Evolutionary conservation across 352 stramenopile genomes (phyloP).

Genomic region (Poterioochromonas sp.): DNA sequence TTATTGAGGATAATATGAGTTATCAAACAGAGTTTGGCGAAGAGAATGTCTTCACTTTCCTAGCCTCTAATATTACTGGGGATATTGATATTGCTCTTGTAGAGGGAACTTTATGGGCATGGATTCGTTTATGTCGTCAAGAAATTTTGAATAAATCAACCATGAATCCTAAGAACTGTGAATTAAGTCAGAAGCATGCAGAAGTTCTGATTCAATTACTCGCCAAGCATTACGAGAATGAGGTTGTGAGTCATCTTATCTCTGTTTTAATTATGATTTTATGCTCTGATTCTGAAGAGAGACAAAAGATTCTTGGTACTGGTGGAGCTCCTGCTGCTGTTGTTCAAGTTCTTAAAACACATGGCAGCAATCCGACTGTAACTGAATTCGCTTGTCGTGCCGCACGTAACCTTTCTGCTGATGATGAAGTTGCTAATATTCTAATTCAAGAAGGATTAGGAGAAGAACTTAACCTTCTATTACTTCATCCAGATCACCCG

Average conservation of each 20-base stretch:
- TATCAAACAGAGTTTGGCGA: too few species aligned
- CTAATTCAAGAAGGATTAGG: too few species aligned
- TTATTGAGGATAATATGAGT: too few species aligned
- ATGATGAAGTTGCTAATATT: too few species aligned
- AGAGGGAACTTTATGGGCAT: not conserved
- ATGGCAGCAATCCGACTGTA: not conserved
- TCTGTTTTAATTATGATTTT: not conserved
- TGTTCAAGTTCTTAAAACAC: not conserved
- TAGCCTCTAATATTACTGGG: too few species aligned
- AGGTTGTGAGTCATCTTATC: too few species aligned
- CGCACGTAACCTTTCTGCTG: not conserved
- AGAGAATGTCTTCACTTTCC: too few species aligned
- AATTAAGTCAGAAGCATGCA: not conserved
- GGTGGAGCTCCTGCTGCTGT: not conserved
- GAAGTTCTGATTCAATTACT: too few species aligned
- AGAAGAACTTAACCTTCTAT: too few species aligned
- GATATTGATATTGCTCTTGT: not conserved
- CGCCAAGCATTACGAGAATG: too few species aligned
- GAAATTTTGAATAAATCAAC: not conserved
- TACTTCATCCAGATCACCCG: too few species aligned
- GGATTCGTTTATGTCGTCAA: not conserved
- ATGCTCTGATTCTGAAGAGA: not conserved
- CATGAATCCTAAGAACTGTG: not conserved
- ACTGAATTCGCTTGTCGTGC: not conserved
- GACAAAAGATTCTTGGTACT: not conserved